Evolutionary conservation across 1,139 yeast species (phyloP).

Genomic region (Zygoascus sp.): DNA sequence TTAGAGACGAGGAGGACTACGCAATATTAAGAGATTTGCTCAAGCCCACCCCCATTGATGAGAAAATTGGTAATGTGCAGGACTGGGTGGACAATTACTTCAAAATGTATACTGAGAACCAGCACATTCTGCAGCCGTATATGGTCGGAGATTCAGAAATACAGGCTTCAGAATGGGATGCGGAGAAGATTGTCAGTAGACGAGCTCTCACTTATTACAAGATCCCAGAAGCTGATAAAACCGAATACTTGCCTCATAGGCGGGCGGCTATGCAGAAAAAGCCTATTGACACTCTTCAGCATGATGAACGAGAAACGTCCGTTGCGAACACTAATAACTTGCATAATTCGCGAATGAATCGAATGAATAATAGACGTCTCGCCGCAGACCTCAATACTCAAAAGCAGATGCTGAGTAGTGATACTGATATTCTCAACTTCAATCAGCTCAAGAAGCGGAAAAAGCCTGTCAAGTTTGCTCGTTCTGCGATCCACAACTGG

Average conservation of each 20-base stretch:
- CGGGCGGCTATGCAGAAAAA: conserved; percentile 46
- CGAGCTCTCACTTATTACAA: conserved; percentile 71
- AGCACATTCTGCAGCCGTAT: conserved; percentile 14
- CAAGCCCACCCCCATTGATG: conserved; percentile 27
- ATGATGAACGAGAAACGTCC: conserved; percentile 37
- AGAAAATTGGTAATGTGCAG: conserved; percentile 41
- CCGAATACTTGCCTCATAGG: conserved; percentile 76
- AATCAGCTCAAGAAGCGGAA: conserved; percentile 80
- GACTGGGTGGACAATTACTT: conserved; percentile 69
- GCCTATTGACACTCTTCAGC: conserved; percentile 32
- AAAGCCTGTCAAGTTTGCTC: conserved; percentile 91
- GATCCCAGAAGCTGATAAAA: conserved; percentile 67
- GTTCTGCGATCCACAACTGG: conserved; percentile 98
- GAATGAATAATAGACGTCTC: conserved; percentile 84
- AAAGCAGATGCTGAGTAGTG: conserved; percentile 69
- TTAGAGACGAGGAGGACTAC: conserved; percentile 76
- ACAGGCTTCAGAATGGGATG: conserved; percentile 14
- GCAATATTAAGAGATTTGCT: conserved; percentile 47
- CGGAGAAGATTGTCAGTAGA: conserved; percentile 44
- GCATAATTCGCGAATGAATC: conserved; percentile 76
- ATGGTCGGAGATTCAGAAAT: conserved; percentile 24
- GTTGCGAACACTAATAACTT: conserved; percentile 14
- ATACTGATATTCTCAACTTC: conserved; percentile 73
- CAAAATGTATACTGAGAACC: conserved; percentile 29
- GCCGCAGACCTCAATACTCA: conserved; percentile 89